Percentiles rank a stretch among this genome's conserved stretches.
phyloP scores from a whole-genome alignment of 2,329 filamentous ascomycete species.

The Tolypocladium tropicale region DNA sequence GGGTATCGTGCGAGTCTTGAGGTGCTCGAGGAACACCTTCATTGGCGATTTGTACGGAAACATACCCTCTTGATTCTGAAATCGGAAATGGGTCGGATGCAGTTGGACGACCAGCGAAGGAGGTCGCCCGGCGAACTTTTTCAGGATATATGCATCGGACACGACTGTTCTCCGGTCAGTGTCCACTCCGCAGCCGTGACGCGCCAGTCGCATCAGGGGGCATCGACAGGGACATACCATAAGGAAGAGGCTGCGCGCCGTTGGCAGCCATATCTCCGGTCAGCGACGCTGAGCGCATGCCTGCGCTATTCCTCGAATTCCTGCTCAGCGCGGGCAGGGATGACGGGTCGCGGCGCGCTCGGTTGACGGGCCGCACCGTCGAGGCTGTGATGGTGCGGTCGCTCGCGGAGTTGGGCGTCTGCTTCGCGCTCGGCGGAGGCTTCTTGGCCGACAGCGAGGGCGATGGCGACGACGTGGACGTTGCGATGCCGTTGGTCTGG shows the following conservation, averaged over 20 bases:
- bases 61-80: conserved; percentile 88
- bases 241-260: conserved; percentile 37
- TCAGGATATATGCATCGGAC: conserved; percentile 68
- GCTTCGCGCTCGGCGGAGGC: conserved; percentile 33
- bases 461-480: conserved; percentile 50
- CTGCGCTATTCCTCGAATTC: conserved; percentile 39
- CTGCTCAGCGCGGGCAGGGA: conserved; percentile 30
- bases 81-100: conserved; percentile 76
- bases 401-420: conserved; percentile 21
- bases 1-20: conserved; percentile 67
- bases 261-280: conserved; percentile 29
- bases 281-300: conserved; percentile 37
- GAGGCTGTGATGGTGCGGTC: conserved; percentile 28
- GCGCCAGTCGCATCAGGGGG: background rate
- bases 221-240: conserved; percentile 27
- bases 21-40: conserved; percentile 68
- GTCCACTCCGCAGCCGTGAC: background rate
- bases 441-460: conserved; percentile 48
- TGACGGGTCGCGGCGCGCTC: conserved; percentile 47
- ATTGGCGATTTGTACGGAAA: conserved; percentile 91
- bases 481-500: conserved; percentile 51
- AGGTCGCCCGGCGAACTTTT: conserved; percentile 62
- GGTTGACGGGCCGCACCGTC: conserved; percentile 40
- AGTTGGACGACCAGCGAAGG: conserved; percentile 84
- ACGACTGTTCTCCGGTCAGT: conserved; percentile 42